Evolutionary conservation across 148 eudicot genomes (phyloP).

Genomic region (Cornus florida): DNA sequence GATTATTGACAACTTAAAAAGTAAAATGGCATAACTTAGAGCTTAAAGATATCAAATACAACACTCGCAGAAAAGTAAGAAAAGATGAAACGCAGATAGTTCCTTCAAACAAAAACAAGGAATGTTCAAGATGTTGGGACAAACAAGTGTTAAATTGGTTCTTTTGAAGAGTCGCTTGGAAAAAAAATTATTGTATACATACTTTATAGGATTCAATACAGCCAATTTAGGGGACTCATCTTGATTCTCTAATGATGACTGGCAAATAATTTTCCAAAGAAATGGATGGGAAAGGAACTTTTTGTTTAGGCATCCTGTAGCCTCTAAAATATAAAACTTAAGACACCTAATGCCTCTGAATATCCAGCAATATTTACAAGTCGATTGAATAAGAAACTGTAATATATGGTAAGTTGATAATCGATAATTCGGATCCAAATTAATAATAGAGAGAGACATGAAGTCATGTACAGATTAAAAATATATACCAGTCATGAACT

Average conservation of each 20-base stretch:
- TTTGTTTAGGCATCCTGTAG: neutral
- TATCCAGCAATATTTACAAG: constrained; percentile 3
- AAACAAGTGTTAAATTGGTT: no score
- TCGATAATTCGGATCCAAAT: neutral
- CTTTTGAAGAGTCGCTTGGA: no score
- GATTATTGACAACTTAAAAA: neutral
- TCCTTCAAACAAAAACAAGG: neutral
- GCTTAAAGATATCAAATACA: neutral
- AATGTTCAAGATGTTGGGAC: no score
- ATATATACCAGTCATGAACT: constrained; percentile 65
- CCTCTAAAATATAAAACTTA: neutral
- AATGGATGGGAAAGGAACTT: neutral
- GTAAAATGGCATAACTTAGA: neutral
- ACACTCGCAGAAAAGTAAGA: neutral
- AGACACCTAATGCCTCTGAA: neutral
- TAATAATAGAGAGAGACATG: neutral
- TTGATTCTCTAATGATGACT: neutral
- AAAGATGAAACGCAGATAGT: neutral
- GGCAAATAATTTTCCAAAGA: neutral
- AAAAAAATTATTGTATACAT: no score
- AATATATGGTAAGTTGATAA: neutral
- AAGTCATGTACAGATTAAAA: neutral
- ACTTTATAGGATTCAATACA: neutral
- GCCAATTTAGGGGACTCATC: neutral
- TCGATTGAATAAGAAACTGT: neutral